Percentiles rank a stretch among this genome's conserved stretches.
phyloP scores from a whole-genome alignment of 306 rosid genomes.

The Pyrus communis region DNA sequence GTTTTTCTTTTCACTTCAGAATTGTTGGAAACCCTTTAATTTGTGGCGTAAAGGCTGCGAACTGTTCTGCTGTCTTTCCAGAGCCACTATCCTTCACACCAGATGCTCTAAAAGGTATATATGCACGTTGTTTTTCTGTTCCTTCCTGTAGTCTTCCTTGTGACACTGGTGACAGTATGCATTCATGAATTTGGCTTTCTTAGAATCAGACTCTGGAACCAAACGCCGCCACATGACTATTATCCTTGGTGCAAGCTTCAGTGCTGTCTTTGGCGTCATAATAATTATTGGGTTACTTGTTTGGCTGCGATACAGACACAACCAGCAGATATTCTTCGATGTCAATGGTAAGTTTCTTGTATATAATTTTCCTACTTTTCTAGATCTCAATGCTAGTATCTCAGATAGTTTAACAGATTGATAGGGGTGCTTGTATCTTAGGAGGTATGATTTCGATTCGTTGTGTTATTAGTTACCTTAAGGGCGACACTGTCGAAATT shows the following conservation, averaged over 20 bases:
- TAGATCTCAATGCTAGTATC: background rate
- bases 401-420: background rate
- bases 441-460: background rate
- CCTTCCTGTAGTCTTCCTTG: background rate
- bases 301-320: conserved; percentile 90
- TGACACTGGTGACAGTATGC: conserved; percentile 10
- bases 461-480: background rate
- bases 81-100: conserved; percentile 93
- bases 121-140: background rate
- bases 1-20: conserved; percentile 34
- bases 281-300: conserved; percentile 49
- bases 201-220: conserved; percentile 48
- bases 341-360: conserved; percentile 59
- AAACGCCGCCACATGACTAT: conserved; percentile 63
- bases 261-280: conserved; percentile 58
- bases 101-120: conserved; percentile 54
- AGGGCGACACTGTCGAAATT: background rate
- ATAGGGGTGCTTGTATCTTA: background rate
- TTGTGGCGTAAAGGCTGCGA: conserved; percentile 64
- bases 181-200: conserved; percentile 17
- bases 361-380: background rate
- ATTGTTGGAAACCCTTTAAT: conserved; percentile 83
- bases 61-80: conserved; percentile 72
- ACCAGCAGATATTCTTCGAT: conserved; percentile 95
- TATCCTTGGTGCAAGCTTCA: conserved; percentile 80